These are phyloP conservation scores for Eleusine coracana DNA, from an alignment of 176 grass and related monocot species.

Conservation along the genomic window DNA sequence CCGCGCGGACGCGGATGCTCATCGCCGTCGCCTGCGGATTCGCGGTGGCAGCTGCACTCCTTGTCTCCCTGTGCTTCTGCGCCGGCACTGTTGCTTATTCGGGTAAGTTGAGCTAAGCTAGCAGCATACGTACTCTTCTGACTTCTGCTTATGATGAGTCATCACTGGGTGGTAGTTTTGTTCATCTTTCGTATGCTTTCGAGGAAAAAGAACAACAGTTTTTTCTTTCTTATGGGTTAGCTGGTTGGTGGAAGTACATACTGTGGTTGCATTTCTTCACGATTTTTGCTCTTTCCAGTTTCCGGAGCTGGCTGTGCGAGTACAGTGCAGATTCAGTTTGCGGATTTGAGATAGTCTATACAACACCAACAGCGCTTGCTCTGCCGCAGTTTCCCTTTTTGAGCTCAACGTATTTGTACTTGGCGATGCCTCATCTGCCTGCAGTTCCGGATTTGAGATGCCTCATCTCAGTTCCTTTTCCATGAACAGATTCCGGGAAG, in stretches of 20 bases:
- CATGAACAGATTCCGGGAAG: constrained; percentile 35
- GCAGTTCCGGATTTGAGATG: too few species aligned
- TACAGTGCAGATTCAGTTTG: not conserved
- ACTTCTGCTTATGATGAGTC: too few species aligned
- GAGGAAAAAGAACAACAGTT: not conserved
- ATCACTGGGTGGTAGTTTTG: too few species aligned
- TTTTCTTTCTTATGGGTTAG: not conserved
- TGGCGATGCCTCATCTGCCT: not conserved
- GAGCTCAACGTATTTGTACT: not conserved
- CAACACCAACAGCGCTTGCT: not conserved
- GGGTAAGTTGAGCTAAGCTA: constrained; percentile 12
- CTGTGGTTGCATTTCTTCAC: not conserved
- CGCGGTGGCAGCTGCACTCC: not conserved
- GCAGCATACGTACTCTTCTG: not conserved
- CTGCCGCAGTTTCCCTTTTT: not conserved
- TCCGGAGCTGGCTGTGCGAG: not conserved
- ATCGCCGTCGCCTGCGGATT: not conserved
- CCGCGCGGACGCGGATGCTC: constrained; percentile 17
- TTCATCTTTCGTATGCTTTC: not conserved
- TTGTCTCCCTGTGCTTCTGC: constrained; percentile 36
- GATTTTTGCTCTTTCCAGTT: not conserved
- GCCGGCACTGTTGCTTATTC: not conserved
- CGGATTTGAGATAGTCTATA: not conserved
- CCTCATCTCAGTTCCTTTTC: constrained; percentile 15
- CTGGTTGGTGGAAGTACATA: not conserved